phyloP scores from a whole-genome alignment of 192 early-diverging fungal species.

The Coemansia sp. region DNA sequence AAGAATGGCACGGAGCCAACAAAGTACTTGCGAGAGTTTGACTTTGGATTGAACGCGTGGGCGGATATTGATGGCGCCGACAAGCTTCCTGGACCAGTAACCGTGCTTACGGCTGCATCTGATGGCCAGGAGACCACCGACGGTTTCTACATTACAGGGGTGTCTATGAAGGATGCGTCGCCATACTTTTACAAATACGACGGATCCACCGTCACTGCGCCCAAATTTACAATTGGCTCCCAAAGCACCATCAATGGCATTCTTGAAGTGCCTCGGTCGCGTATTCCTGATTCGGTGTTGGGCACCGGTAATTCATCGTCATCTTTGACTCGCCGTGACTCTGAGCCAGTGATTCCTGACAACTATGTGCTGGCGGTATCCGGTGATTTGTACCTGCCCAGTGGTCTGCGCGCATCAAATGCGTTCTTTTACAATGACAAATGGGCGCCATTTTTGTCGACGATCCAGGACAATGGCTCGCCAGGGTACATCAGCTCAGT shows the following conservation, averaged over 20 bases:
- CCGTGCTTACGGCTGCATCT: constrained; percentile 23
- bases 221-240: constrained; percentile 28
- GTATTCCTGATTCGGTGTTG: constrained; percentile 42
- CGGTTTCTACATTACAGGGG: constrained; percentile 40
- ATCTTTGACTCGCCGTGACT: constrained; percentile 21
- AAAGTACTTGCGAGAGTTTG: constrained; percentile 52
- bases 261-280: constrained; percentile 31
- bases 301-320: constrained; percentile 9
- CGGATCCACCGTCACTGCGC: constrained; percentile 39
- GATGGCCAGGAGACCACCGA: constrained; percentile 16
- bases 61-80: constrained; percentile 38
- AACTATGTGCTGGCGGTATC: constrained; percentile 46
- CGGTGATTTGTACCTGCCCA: constrained; percentile 35
- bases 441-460: constrained; percentile 52
- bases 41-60: constrained; percentile 54
- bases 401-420: constrained; percentile 30
- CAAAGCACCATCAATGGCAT: constrained; percentile 31
- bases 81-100: constrained; percentile 55
- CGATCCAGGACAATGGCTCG: constrained; percentile 38
- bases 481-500: constrained; percentile 39
- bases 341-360: constrained; percentile 20
- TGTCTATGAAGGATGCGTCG: constrained; percentile 11
- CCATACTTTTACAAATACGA: constrained; percentile 59
- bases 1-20: constrained; percentile 48
- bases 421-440: constrained; percentile 45